A percentile compares a stretch with the other conserved stretches of the same genome.
Evolutionary conservation across 176 grass and related monocot species (phyloP).

Genomic region (Avena insularis): DNA sequence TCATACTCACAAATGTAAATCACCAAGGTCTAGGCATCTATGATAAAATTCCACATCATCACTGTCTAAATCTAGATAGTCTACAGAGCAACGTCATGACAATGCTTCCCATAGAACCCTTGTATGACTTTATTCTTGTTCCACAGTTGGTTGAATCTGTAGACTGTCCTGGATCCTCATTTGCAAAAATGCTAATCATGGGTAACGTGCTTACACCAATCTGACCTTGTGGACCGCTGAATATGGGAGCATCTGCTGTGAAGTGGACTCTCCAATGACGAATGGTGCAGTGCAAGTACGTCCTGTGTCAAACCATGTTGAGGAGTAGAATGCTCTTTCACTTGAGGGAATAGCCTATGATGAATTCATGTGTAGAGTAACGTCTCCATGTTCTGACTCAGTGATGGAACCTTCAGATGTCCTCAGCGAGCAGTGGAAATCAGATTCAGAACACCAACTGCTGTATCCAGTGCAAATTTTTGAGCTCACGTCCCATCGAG

Average conservation of each 20-base stretch:
- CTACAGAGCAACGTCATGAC: constrained; percentile 63
- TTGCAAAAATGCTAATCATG: constrained; percentile 45
- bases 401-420: constrained; percentile 43
- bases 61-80: constrained; percentile 59
- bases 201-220: constrained; percentile 63
- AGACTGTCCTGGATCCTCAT: constrained; percentile 26
- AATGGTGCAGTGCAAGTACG: not conserved
- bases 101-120: constrained; percentile 70
- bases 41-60: constrained; percentile 55
- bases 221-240: constrained; percentile 44
- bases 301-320: not conserved
- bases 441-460: constrained; percentile 43
- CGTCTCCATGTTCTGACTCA: constrained; percentile 42
- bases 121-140: no score
- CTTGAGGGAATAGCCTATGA: constrained; percentile 41
- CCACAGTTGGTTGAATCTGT: constrained; percentile 39
- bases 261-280: constrained; percentile 34
- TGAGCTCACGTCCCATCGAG: constrained; percentile 8
- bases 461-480: constrained; percentile 21
- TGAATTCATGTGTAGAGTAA: constrained; percentile 35
- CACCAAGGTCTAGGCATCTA: constrained; percentile 73
- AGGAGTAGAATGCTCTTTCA: constrained; percentile 56
- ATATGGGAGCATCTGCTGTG: constrained; percentile 46
- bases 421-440: constrained; percentile 18
- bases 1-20: constrained; percentile 59